Base-by-base conservation (phyloP, 1,139 yeast species). In the Lodderomyces theae region DNA sequence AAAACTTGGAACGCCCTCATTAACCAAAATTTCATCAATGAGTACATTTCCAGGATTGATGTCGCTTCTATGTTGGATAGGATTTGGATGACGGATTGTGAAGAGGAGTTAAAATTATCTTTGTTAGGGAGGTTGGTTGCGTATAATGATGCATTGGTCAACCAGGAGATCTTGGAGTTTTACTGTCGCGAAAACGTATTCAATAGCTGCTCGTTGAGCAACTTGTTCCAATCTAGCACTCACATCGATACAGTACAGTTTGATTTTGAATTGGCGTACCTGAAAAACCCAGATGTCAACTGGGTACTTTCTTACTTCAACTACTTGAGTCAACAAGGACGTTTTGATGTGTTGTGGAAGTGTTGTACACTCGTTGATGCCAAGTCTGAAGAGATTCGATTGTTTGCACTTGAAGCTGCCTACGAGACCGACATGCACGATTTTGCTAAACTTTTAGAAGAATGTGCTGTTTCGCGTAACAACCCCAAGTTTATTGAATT, bases 1-100 rank as follows among this genome's bases (percentile, higher is more conserved):
- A 48, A 44, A 1, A 71, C 76, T 1, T 67, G 74, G 68, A 49
- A 49, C 11, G 57, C 63, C n/a, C 40, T 71, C 2, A 50, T 67
- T 13, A 66, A 61, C 40, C 56, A 58, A 28, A 54, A 57, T 11
- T 69, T 69, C 45, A 51, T 62, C 8, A 33, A 51, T 26, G 57
- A 56, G 15, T 26, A 49, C 9, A 47, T 63, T 30, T 35, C 46
- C 2, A 47, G 43, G 16, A 44, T 69, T 9, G 49, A 53, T 7
- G 42, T 58, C 24, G 41, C 48, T 6, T 56, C 57, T 3, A 56
- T 71, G 38, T 42, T 67, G n/a, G 43, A 45, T 6, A 52, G 69
- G n/a, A 39, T 66, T 9, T 50, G 60, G 49, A 25, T 38, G 5
- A 61, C 58, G 53, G 47, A 49, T 6, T 44, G 60, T 37, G 51